Base-by-base conservation (phyloP, 257 asterid species). In the Jasminum sambac region DNA sequence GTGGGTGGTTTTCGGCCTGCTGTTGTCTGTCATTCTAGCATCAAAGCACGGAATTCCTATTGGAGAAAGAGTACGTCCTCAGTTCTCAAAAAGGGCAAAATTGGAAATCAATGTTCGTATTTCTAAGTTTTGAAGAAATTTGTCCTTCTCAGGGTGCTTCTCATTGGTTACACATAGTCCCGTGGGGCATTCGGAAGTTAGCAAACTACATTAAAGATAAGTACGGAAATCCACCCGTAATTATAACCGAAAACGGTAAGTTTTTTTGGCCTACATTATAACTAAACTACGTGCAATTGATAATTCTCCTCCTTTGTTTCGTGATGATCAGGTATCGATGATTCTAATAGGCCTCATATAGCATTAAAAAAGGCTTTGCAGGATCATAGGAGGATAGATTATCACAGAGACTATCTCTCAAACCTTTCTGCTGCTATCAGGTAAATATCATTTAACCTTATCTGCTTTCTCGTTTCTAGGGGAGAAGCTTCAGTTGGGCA, bases 381-480 rank as follows among this genome's bases (percentile, higher is more conserved):
- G 36, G 98, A 92, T 65, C 84, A 81, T 10, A 87, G 84, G 81
- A 86, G 98, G 78, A 87, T 92, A 72, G 12, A 68, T 23, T 92
- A 79, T 71, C 96, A 90, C 77, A 81, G 85, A 37, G 93, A 88
- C 73, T 85, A 92, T 50, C 96, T 92, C 41, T 87, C 95, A 5
- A 90, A 87, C 72, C 82, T 92, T 16, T 87, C 96, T n/a, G 93
- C 97, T 55, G 95, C 98, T 43, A 88, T 92, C 80, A 87, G 89
- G 97, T 88, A 76, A 25, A 38, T 30, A 9, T 4, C 40, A 13
- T 9, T 16, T 1, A 48, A 39, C 6, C 36, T 2, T 60, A 30
- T 30, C 36, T 30, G 4, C 36, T 30, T 30, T 30, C 36, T 30
- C 36, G 1, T 4, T 30, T 30, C 36, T 30, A 30, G 2, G 36